Conservation (phyloP, 768 basidiomycete genomes). For the Glaciozyma martinii region DNA sequence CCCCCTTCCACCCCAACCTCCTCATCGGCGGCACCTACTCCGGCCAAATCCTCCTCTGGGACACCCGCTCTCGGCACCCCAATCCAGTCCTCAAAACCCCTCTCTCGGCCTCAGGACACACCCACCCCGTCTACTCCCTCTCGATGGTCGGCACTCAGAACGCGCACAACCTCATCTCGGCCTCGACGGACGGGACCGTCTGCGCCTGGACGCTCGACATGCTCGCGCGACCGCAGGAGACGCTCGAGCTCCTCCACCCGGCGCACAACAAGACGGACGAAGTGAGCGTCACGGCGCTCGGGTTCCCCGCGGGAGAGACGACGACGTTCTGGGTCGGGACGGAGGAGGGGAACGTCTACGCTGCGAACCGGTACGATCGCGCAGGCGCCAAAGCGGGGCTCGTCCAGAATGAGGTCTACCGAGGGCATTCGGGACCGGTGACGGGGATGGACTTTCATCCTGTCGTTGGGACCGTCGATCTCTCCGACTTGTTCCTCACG, state of each 20-base stretch:
- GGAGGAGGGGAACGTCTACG: constrained; percentile 94
- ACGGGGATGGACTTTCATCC: constrained; percentile 95
- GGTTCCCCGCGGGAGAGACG: constrained; percentile 93
- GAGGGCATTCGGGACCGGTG: constrained; percentile 83
- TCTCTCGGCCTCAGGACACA: constrained; percentile 88
- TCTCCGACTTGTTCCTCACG: constrained; percentile 88
- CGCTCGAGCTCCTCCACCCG: constrained; percentile 74
- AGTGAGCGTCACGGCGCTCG: constrained; percentile 83
- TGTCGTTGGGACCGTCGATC: constrained; percentile 78
- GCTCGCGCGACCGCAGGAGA: constrained; percentile 99
- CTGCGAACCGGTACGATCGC: constrained; percentile 92
- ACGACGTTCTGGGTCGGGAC: constrained; percentile 97
- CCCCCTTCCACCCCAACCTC: constrained; percentile 94
- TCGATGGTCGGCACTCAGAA: constrained; percentile 98
- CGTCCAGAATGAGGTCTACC: constrained; percentile 85
- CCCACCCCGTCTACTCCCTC: constrained; percentile 97
- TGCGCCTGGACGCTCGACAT: constrained; percentile 98
- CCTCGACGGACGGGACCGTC: constrained; percentile 91
- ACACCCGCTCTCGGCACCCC: constrained; percentile 83
- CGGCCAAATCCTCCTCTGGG: constrained; percentile 96
- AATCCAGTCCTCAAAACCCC: constrained; percentile 94
- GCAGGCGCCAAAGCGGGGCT: constrained; percentile 94
- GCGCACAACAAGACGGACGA: constrained; percentile 96
- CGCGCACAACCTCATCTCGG: constrained; percentile 92
- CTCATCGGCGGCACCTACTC: constrained; percentile 99